phyloP scores from a whole-genome alignment of 345 rosid genomes.

The Salix caprea region DNA sequence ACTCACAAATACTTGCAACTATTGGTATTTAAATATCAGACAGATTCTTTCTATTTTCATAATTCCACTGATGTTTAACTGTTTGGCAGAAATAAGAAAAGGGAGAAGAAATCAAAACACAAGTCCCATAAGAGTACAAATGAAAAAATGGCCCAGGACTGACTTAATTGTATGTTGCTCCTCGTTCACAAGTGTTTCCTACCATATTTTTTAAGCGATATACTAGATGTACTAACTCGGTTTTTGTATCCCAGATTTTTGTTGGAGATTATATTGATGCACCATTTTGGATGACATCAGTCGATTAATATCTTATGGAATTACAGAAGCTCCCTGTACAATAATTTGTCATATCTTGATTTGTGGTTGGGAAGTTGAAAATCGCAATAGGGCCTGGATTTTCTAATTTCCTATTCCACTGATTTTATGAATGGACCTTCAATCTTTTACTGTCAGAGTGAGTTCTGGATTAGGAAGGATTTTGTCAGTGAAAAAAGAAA shows the following conservation, averaged over 20 bases:
- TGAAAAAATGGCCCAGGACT: conserved; percentile 36
- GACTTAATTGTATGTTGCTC: conserved; percentile 13
- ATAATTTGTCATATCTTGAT: not conserved
- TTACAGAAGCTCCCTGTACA: not conserved
- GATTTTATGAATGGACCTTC: not conserved
- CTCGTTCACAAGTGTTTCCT: not conserved
- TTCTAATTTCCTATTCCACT: not conserved
- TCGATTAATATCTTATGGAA: not conserved
- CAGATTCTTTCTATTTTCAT: not conserved
- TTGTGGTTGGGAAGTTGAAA: not conserved
- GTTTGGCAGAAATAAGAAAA: conserved; percentile 57
- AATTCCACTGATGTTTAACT: conserved; percentile 8
- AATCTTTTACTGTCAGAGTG: not conserved
- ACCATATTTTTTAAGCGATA: not conserved
- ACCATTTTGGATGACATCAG: too few relatives aligned
- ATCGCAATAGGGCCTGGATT: not conserved
- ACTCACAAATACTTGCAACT: not conserved
- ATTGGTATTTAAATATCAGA: not conserved
- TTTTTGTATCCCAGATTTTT: not conserved
- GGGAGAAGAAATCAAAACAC: conserved; percentile 89
- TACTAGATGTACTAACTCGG: not conserved
- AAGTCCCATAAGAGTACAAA: conserved; percentile 58
- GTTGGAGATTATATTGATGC: too few relatives aligned
- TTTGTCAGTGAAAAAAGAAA: too few relatives aligned
- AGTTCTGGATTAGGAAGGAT: not conserved